phyloP scores from a whole-genome alignment of 306 rosid species.

The Citrullus amarus region DNA sequence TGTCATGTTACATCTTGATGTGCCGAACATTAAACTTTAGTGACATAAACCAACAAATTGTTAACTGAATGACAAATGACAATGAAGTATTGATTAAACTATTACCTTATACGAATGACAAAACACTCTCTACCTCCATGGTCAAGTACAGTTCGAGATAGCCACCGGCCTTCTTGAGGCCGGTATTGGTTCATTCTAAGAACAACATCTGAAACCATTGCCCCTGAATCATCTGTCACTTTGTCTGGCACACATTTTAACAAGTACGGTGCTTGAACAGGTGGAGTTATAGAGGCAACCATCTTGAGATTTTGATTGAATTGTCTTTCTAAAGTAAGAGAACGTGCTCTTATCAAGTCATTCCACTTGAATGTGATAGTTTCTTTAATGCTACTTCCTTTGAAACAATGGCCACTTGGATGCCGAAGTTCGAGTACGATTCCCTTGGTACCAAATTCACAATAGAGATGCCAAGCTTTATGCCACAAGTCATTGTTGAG shows the following conservation, averaged over 20 bases:
- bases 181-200: constrained; percentile 65
- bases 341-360: constrained; percentile 63
- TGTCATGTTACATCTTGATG: not conserved
- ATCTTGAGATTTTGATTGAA: constrained; percentile 37
- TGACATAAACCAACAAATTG: not conserved
- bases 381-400: constrained; percentile 37
- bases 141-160: constrained; percentile 88
- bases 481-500: constrained; percentile 44
- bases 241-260: constrained; percentile 83
- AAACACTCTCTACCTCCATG: constrained; percentile 93
- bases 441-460: constrained; percentile 93
- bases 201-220: constrained; percentile 78
- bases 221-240: constrained; percentile 85
- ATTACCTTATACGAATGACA: constrained; percentile 68
- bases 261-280: constrained; percentile 80
- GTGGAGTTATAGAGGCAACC: constrained; percentile 66
- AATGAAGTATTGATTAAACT: not conserved
- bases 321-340: constrained; percentile 49
- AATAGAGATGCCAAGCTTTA: constrained; percentile 80
- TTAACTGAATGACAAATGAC: not conserved
- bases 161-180: constrained; percentile 98
- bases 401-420: constrained; percentile 46
- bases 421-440: constrained; percentile 36
- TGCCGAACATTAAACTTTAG: not conserved
- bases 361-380: constrained; percentile 51